Base-by-base conservation (phyloP, 2,329 filamentous ascomycete genomes). In the Gyromitra esculenta region DNA sequence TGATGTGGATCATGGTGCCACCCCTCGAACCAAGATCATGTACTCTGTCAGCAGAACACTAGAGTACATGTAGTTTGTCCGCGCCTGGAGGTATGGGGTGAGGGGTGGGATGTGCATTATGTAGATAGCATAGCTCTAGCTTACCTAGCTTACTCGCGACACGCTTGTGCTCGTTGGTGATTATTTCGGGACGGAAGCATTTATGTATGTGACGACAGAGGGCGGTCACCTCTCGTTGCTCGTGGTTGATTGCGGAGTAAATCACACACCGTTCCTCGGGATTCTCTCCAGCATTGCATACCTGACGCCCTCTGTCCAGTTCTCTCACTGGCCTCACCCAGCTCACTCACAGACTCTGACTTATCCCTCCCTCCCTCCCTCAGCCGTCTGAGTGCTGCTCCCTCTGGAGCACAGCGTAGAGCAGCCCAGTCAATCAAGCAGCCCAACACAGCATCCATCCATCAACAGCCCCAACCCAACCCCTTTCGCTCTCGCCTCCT, bases 401-500 rank as follows among this genome's bases (percentile, higher is more conserved):
- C 68, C 45, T 57, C 18, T 41, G 64, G 74, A 74, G 57, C 66
- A 73, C 70, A 70, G 60, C 69, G 64, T 74, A 67, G 50, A 54
- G 21, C 11, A 54, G 60, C 67, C 68, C 45, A 75, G 73, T 60
- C 73, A 59, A 66, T 45, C 48, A 76, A 66, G 74, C 70, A 69
- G 64, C 70, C 70, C 75, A 75, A 65, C 75, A 74, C 75, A 77
- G 74, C 73, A 76, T 52, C 71, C 52, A 60, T 54, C 69, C 73
- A 72, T 48, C 69, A 37, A 57, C 60, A 73, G 50, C 60, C 11
- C 37, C 52, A 67, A 37, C 70, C 72, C 59, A 72, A 70, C 77
- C 70, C 75, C 75, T 77, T 75, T 77, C 70, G 57, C 67, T 72
- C 67, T 73, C 64, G 75, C 65, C 69, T 77, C 64, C 77, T 66